These are phyloP conservation scores for Neoboletus subvelutipes DNA, from an alignment of 768 basidiomycete genomes.

Conservation along the genomic window DNA sequence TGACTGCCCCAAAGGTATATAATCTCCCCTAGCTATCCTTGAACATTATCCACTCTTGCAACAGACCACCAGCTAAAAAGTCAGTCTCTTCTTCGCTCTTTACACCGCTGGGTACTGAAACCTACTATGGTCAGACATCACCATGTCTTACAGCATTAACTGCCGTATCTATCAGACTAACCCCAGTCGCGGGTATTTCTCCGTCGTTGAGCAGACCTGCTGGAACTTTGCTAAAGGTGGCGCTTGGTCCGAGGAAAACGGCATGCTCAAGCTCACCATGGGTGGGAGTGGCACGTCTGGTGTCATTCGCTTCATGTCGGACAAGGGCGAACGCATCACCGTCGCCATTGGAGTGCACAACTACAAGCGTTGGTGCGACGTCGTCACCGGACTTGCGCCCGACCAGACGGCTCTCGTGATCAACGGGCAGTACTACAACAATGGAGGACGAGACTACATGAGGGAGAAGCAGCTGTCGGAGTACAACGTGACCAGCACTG, in stretches of 20 bases:
- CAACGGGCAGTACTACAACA: slow-evolving; percentile 30
- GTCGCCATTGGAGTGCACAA: slow-evolving; percentile 40
- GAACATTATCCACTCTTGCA: background rate
- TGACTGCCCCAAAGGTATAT: background rate
- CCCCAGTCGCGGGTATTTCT: slow-evolving; percentile 3
- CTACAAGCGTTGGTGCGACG: slow-evolving; percentile 40
- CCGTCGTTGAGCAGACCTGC: slow-evolving; percentile 3
- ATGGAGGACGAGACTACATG: background rate
- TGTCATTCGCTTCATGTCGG: slow-evolving; percentile 32
- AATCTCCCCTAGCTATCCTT: background rate
- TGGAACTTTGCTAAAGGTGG: slow-evolving; percentile 19
- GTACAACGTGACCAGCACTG: slow-evolving; percentile 5
- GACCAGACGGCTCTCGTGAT: slow-evolving; percentile 27
- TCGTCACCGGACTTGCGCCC: slow-evolving; percentile 31
- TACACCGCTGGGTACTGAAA: background rate
- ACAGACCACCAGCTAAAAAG: background rate
- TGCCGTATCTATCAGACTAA: slow-evolving; percentile 4
- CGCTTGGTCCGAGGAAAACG: slow-evolving; percentile 29
- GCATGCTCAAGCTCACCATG: slow-evolving; percentile 31
- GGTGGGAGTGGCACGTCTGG: slow-evolving; percentile 42
- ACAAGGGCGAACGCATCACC: slow-evolving; percentile 33
- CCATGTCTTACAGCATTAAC: slow-evolving; percentile 10
- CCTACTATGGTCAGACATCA: background rate
- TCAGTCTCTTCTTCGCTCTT: background rate
- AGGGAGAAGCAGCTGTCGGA: slow-evolving; percentile 9